Conservation (phyloP, 176 grass and related monocot species). For the Avena insularis region DNA sequence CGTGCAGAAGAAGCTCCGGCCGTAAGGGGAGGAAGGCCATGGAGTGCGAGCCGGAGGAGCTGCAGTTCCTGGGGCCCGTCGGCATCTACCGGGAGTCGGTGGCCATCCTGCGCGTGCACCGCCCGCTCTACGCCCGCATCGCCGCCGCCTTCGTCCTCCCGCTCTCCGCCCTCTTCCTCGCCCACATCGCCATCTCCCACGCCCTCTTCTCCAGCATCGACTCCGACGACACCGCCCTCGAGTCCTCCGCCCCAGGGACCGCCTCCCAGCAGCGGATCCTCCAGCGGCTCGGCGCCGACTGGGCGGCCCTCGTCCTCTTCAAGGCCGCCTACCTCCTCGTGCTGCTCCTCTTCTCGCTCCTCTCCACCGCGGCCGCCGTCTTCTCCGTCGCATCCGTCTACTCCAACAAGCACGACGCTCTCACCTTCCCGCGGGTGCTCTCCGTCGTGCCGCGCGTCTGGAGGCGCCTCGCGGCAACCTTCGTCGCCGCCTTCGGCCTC, state of each 20-base stretch:
- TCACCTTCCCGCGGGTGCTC: constrained; percentile 81
- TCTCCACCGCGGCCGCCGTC: constrained; percentile 84
- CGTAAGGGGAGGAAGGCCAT: constrained; percentile 14
- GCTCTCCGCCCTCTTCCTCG: constrained; percentile 75
- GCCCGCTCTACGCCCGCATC: constrained; percentile 73
- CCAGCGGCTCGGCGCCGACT: constrained; percentile 60
- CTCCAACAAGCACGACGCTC: constrained; percentile 73
- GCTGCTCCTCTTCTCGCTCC: constrained; percentile 83
- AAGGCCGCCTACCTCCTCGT: constrained; percentile 83
- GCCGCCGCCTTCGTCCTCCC: constrained; percentile 73
- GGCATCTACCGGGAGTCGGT: constrained; percentile 62
- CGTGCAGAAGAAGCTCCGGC: not conserved
- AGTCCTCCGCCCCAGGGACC: constrained; percentile 59
- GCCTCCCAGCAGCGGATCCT: constrained; percentile 56
- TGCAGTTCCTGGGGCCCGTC: constrained; percentile 71
- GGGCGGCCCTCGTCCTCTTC: constrained; percentile 69
- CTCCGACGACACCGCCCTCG: constrained; percentile 68
- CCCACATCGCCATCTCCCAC: constrained; percentile 88
- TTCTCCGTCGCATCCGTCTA: constrained; percentile 93
- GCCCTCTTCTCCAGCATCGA: constrained; percentile 76
- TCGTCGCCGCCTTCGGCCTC: constrained; percentile 81
- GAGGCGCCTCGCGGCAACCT: constrained; percentile 79
- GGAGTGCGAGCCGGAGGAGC: constrained; percentile 85
- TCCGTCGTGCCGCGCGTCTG: constrained; percentile 93
- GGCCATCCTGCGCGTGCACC: constrained; percentile 58